These are phyloP conservation scores for Saturnispora ahearnii DNA, from an alignment of 805 yeast genomes.

Conservation along the genomic window DNA sequence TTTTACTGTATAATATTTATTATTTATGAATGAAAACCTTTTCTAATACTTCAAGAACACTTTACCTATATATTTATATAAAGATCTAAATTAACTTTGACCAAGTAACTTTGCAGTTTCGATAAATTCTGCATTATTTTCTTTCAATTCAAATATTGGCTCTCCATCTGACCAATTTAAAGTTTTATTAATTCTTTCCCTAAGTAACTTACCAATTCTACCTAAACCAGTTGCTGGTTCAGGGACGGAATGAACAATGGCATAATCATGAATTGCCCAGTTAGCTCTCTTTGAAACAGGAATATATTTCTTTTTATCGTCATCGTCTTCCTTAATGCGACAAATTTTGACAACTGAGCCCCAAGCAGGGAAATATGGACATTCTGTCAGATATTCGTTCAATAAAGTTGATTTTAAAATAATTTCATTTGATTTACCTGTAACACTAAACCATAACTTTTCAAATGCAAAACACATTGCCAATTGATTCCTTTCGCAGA, in stretches of 20 bases:
- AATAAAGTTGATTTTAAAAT: slow-evolving; percentile 16
- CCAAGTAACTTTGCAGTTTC: slow-evolving; percentile 13
- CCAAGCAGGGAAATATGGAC: slow-evolving; percentile 23
- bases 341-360: slow-evolving; percentile 14
- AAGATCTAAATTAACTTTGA: not conserved
- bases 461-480: slow-evolving; percentile 21
- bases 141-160: slow-evolving; percentile 10
- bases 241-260: slow-evolving; percentile 16
- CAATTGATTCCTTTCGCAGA: slow-evolving; percentile 16
- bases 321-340: slow-evolving; percentile 7
- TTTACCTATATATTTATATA: not conserved
- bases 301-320: slow-evolving; percentile 3
- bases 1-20: not conserved
- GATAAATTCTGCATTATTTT: slow-evolving; percentile 13
- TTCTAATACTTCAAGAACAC: not conserved
- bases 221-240: slow-evolving; percentile 12
- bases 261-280: slow-evolving; percentile 16
- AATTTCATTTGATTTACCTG: slow-evolving; percentile 9
- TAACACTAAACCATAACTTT: slow-evolving; percentile 14
- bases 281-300: slow-evolving; percentile 3
- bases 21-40: not conserved
- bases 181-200: slow-evolving; percentile 10
- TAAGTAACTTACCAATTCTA: slow-evolving; percentile 11
- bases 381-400: slow-evolving; percentile 13
- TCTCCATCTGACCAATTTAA: slow-evolving; percentile 16